A percentile compares a stretch with the other conserved stretches of the same genome.
These are phyloP conservation scores for Sphaerulina vaccinii DNA, from an alignment of 2,329 filamentous ascomycete species.

Conservation along the genomic window DNA sequence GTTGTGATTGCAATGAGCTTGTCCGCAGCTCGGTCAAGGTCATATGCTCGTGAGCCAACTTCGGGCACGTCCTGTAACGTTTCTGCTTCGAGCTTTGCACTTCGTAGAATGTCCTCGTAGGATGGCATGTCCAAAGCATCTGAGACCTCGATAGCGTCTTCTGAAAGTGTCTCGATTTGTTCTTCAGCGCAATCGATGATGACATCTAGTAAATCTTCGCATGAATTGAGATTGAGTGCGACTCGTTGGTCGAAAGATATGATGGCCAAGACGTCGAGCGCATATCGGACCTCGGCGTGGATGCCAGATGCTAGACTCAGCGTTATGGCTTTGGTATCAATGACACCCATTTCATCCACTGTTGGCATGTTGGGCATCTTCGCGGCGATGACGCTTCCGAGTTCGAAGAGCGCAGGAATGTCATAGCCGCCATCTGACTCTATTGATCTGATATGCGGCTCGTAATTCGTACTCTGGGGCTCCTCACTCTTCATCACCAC, in stretches of 20 bases:
- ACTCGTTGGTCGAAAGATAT: slow-evolving; percentile 65
- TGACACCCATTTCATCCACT: slow-evolving; percentile 75
- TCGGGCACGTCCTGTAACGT: slow-evolving; percentile 68
- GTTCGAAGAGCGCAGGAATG: slow-evolving; percentile 60
- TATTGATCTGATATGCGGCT: slow-evolving; percentile 28
- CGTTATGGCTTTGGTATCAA: slow-evolving; percentile 86
- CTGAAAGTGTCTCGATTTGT: slow-evolving; percentile 78
- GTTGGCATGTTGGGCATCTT: slow-evolving; percentile 73
- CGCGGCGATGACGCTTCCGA: slow-evolving; percentile 66
- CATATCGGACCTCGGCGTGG: slow-evolving; percentile 82
- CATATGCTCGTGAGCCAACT: slow-evolving; percentile 74
- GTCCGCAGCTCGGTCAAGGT: slow-evolving; percentile 83
- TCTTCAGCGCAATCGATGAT: slow-evolving; percentile 89
- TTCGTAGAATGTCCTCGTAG: slow-evolving; percentile 83
- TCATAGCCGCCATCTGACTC: slow-evolving; percentile 66
- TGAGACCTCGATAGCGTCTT: slow-evolving; percentile 80
- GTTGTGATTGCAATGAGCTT: slow-evolving; percentile 87
- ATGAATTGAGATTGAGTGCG: slow-evolving; percentile 68
- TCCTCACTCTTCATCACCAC: slow-evolving; percentile 37
- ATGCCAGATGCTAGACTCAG: slow-evolving; percentile 89
- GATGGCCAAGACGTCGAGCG: slow-evolving; percentile 76
- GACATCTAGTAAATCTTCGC: slow-evolving; percentile 85
- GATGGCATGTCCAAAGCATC: slow-evolving; percentile 79
- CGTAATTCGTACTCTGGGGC: slow-evolving; percentile 35
- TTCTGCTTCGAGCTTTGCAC: slow-evolving; percentile 72